Evolutionary conservation across 805 yeast genomes (phyloP).

Genomic region (Yarrowia yakushimensis): DNA sequence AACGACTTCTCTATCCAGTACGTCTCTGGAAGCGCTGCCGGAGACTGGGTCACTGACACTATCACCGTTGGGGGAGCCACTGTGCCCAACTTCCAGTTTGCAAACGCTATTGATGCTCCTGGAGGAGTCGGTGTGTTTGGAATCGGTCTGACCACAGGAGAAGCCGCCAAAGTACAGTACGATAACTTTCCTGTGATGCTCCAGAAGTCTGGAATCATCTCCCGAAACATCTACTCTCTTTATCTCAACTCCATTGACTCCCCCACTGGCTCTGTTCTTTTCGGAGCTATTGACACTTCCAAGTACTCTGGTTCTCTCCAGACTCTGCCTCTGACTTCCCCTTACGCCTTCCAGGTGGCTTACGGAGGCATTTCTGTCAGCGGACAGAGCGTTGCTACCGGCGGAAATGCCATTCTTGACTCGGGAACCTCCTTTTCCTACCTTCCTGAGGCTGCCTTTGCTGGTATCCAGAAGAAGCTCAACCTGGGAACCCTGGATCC

Average conservation of each 20-base stretch:
- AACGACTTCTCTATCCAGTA: slow-evolving; percentile 32
- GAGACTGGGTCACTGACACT: slow-evolving; percentile 59
- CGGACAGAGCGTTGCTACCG: slow-evolving; percentile 26
- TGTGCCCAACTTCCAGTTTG: slow-evolving; percentile 37
- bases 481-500: background rate
- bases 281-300: slow-evolving; percentile 45
- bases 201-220: slow-evolving; percentile 40
- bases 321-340: slow-evolving; percentile 28
- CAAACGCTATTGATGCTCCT: slow-evolving; percentile 21
- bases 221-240: slow-evolving; percentile 43
- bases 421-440: slow-evolving; percentile 54
- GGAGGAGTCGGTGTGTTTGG: slow-evolving; percentile 28
- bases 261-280: slow-evolving; percentile 39
- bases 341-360: slow-evolving; percentile 3
- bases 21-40: slow-evolving; percentile 45
- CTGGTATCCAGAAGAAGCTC: background rate
- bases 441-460: slow-evolving; percentile 40
- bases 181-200: slow-evolving; percentile 33
- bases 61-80: slow-evolving; percentile 49
- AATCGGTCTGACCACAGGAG: slow-evolving; percentile 28
- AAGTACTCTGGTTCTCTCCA: slow-evolving; percentile 41
- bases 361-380: slow-evolving; percentile 7
- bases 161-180: slow-evolving; percentile 28
- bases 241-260: slow-evolving; percentile 39
- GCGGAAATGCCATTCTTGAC: slow-evolving; percentile 46